phyloP scores from a whole-genome alignment of 2,329 filamentous ascomycete species.

The Botrytis sinoallii region DNA sequence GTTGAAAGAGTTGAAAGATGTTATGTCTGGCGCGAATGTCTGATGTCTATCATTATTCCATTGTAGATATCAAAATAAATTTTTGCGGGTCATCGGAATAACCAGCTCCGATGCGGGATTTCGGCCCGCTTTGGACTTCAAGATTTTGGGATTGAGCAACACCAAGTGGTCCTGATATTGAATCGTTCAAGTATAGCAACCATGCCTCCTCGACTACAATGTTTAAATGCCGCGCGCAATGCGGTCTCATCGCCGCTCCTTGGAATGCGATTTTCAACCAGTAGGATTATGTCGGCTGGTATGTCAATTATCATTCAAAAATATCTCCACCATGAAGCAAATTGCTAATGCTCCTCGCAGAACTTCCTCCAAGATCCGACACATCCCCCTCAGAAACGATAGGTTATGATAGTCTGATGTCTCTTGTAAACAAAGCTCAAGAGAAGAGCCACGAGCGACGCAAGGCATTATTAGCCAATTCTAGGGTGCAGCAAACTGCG shows the following conservation, averaged over 20 bases:
- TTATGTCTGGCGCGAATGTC: neutral
- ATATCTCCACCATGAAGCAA: neutral
- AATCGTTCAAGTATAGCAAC: slow-evolving; percentile 19
- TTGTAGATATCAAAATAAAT: neutral
- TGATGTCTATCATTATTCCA: neutral
- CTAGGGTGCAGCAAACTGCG: neutral
- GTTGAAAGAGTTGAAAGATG: neutral
- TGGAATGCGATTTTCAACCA: slow-evolving; percentile 33
- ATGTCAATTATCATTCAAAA: slow-evolving; percentile 11
- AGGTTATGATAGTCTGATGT: neutral
- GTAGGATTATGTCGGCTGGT: slow-evolving; percentile 30
- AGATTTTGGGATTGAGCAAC: slow-evolving; percentile 8
- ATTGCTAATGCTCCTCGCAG: neutral
- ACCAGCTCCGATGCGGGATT: neutral
- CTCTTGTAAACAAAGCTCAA: neutral
- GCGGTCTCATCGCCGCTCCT: slow-evolving; percentile 19
- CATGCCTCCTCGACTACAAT: slow-evolving; percentile 35
- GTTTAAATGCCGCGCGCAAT: slow-evolving; percentile 29
- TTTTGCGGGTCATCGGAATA: slow-evolving; percentile 12
- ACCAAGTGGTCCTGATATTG: slow-evolving; percentile 15
- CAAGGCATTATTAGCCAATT: neutral
- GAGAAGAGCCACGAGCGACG: neutral
- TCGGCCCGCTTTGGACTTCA: slow-evolving; percentile 6
- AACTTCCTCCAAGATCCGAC: neutral
- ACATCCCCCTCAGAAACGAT: neutral